Evolutionary conservation across 1,139 yeast species (phyloP).

Genomic region (Yamadazyma triangularis): DNA sequence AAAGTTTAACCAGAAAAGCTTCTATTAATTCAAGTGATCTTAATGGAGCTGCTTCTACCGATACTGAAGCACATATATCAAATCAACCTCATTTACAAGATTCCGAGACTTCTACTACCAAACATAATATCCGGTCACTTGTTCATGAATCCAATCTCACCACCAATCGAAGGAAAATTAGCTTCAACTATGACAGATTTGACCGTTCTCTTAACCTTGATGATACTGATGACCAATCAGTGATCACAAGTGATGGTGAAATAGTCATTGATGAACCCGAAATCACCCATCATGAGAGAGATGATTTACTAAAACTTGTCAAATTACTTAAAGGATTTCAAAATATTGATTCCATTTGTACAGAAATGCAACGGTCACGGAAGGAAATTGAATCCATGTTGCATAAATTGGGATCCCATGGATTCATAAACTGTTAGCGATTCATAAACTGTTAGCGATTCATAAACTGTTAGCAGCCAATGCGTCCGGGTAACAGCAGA

Average conservation of each 20-base stretch:
- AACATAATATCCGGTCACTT: slow-evolving; percentile 9
- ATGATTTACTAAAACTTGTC: slow-evolving; percentile 27
- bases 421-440: slow-evolving; percentile 37
- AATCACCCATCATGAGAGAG: slow-evolving; percentile 15
- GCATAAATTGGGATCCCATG: slow-evolving; percentile 39
- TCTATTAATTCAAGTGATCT: too few species aligned
- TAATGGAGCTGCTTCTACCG: neutral
- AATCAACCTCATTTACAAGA: too few species aligned
- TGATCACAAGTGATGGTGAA: slow-evolving; percentile 1
- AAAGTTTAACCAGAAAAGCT: slow-evolving; percentile 10
- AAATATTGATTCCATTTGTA: slow-evolving; percentile 69
- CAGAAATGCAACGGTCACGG: slow-evolving; percentile 57
- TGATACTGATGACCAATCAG: slow-evolving; percentile 2
- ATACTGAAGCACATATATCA: neutral
- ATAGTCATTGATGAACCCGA: slow-evolving; percentile 8
- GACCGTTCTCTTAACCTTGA: slow-evolving; percentile 5
- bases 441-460: too few species aligned
- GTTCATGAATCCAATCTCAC: slow-evolving; percentile 27
- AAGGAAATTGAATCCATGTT: slow-evolving; percentile 51
- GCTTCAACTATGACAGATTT: slow-evolving; percentile 23
- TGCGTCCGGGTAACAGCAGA: too few species aligned
- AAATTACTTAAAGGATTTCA: slow-evolving; percentile 54
- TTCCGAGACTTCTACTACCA: neutral
- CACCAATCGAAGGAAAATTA: slow-evolving; percentile 27
- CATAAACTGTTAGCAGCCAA: too few species aligned